Evolutionary conservation across 2,329 filamentous ascomycete species (phyloP).

Genomic region (Bimuria novae-zelandiae): DNA sequence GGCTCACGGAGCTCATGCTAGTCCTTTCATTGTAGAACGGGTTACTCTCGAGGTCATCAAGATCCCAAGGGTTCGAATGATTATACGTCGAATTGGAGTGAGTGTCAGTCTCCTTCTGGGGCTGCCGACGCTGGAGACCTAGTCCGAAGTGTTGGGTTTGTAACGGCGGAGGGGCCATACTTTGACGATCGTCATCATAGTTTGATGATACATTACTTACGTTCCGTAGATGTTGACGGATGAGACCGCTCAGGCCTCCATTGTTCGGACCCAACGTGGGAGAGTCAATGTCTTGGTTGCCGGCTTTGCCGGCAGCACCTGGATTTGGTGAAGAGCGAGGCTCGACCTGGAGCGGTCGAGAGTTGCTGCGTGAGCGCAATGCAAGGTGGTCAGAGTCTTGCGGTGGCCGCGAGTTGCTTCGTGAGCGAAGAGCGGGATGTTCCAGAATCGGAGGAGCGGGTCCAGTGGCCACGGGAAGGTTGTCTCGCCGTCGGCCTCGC

Average conservation of each 20-base stretch:
- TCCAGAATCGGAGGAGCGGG: constrained; percentile 42
- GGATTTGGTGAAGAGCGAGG: constrained; percentile 14
- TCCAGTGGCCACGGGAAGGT: constrained; percentile 38
- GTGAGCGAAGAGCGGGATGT: constrained; percentile 44
- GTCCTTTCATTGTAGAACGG: constrained; percentile 42
- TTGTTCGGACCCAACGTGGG: constrained; percentile 74
- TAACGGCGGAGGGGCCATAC: constrained; percentile 51
- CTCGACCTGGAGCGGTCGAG: constrained; percentile 8
- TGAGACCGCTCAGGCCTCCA: constrained; percentile 74
- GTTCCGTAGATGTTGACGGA: constrained; percentile 81
- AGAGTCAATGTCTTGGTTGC: constrained; percentile 63
- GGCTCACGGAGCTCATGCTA: constrained; percentile 43
- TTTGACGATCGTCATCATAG: constrained; percentile 53
- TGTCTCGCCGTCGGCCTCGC: constrained; percentile 36
- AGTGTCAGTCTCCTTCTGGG: constrained; percentile 43
- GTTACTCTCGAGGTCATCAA: constrained; percentile 55
- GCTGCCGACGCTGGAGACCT: constrained; percentile 33
- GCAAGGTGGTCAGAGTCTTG: constrained; percentile 21
- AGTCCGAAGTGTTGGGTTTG: constrained; percentile 38
- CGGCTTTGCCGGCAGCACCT: constrained; percentile 16
- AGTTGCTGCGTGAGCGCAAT: constrained; percentile 17
- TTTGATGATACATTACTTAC: constrained; percentile 83
- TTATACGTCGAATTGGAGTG: constrained; percentile 55
- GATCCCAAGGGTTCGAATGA: constrained; percentile 60
- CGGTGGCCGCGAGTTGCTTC: constrained; percentile 26